Base-by-base conservation (phyloP, 1,284 basidiomycete genomes). In the Earliella scabrosa region DNA sequence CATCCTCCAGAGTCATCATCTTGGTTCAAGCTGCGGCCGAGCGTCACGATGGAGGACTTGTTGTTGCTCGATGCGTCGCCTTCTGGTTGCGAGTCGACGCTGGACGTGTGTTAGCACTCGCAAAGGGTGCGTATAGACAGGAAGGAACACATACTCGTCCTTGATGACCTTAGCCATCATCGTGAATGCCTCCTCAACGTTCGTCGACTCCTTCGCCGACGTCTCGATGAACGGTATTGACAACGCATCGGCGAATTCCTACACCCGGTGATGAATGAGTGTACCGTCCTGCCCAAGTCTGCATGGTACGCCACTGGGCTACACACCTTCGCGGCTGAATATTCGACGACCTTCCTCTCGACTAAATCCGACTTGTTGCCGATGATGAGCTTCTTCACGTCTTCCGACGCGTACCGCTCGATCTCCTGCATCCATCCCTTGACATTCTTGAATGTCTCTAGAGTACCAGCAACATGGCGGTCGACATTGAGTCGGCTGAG, bases 361-460 rank as follows among this genome's bases (percentile, higher is more conserved):
- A 93, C 92, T 68, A 98, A 81, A 78, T 99, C 97, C 47, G 91
- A 93, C 83, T 99, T 99, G 85, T 98, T 99, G 61, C 97, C 97
- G 56, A 99, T 95, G 49, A 99, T 85, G 47, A 99, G 78, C 80
- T 98, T 98, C 86, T 98, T 98, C 60, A 99, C 97, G 56, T 95
- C 95, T 75, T 99, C 97, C 48, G 95, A 96, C 57, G 97, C 97
- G 76, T 99, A 98, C 69, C 96, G 89, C 80, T 99, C 97, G 69
- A 99, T 99, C 78, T 99, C 97, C 72, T 97, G 94, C 61, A 99
- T 83, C 97, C 97, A 99, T 75, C 98, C 95, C 83, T 98, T 99
- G 71, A 99, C 97, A 69, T 99, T 98, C 67, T 90, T 88, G 81
- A 97, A 98, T 11, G 95, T 96, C 69, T 98, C 95, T 95, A 56